These are phyloP conservation scores for Chaetoscypha palmicola DNA, from an alignment of 2,329 filamentous ascomycete species.

Conservation along the genomic window DNA sequence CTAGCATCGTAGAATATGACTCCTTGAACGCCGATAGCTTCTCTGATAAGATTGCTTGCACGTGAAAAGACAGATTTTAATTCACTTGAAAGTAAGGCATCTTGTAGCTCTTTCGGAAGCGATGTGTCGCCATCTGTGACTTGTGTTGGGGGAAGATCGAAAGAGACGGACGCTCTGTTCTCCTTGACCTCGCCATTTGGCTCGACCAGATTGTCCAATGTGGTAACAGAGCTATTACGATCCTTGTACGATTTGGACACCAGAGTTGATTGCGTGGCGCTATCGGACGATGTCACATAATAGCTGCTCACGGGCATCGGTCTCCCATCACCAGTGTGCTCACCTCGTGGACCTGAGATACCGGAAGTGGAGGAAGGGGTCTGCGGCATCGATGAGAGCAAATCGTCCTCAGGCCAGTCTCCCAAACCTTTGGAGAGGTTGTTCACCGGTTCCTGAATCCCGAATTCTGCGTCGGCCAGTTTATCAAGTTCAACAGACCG, in stretches of 20 bases:
- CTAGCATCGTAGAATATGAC: slow-evolving; percentile 28
- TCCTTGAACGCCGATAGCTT: slow-evolving; percentile 28
- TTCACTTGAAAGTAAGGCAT: slow-evolving; percentile 24
- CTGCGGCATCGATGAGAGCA: slow-evolving; percentile 7
- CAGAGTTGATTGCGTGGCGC: slow-evolving; percentile 12
- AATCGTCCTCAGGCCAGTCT: slow-evolving; percentile 23
- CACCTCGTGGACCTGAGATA: slow-evolving; percentile 6
- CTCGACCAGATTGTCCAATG: slow-evolving; percentile 16
- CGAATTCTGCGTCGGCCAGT: slow-evolving; percentile 26
- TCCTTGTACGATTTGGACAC: slow-evolving; percentile 18
- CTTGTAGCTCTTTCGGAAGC: slow-evolving; percentile 18
- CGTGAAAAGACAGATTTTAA: slow-evolving; percentile 24
- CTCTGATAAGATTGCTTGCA: slow-evolving; percentile 29
- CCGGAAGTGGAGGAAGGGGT: slow-evolving; percentile 13
- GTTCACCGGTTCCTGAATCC: slow-evolving; percentile 25
- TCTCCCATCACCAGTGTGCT: slow-evolving; percentile 13
- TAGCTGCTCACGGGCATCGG: slow-evolving; percentile 15
- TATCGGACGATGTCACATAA: slow-evolving; percentile 10
- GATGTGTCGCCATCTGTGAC: slow-evolving; percentile 11
- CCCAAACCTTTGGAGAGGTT: slow-evolving; percentile 20
- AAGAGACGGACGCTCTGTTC: slow-evolving; percentile 18
- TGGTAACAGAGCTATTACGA: slow-evolving; percentile 23
- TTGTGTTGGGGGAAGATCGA: slow-evolving; percentile 19
- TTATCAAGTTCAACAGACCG: slow-evolving; percentile 13
- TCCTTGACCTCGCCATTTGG: slow-evolving; percentile 12